Evolutionary conservation across 1,284 basidiomycete species (phyloP).

Genomic region (Cerrena zonata): DNA sequence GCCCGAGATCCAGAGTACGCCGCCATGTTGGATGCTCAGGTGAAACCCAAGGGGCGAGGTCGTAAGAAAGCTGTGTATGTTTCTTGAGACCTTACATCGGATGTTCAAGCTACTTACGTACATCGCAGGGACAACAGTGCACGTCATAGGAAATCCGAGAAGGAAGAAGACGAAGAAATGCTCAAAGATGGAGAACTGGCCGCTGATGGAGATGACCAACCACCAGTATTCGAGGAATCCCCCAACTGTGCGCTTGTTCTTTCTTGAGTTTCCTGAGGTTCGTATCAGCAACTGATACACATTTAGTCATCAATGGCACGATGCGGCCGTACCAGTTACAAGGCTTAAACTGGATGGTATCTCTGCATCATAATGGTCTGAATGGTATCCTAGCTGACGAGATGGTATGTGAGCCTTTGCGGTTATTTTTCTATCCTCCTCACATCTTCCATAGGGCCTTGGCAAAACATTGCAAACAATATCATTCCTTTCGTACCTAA

Average conservation of each 20-base stretch:
- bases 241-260: slow-evolving; percentile 62
- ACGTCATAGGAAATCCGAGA: slow-evolving; percentile 91
- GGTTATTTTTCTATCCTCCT: slow-evolving; percentile 1
- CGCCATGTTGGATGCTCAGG: slow-evolving; percentile 78
- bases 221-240: slow-evolving; percentile 87
- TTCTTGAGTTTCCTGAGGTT: background rate
- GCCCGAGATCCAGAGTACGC: slow-evolving; percentile 93
- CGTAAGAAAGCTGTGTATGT: slow-evolving; percentile 73
- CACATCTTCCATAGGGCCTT: slow-evolving; percentile 62
- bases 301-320: slow-evolving; percentile 75
- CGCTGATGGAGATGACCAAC: slow-evolving; percentile 75
- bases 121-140: slow-evolving; percentile 62
- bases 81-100: background rate
- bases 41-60: slow-evolving; percentile 74
- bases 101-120: background rate
- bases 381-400: slow-evolving; percentile 93
- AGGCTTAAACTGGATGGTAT: slow-evolving; percentile 96
- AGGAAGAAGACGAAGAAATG: slow-evolving; percentile 95
- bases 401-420: slow-evolving; percentile 55
- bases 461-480: slow-evolving; percentile 98
- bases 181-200: slow-evolving; percentile 82
- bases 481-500: slow-evolving; percentile 93
- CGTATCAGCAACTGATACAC: background rate
- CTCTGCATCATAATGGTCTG: slow-evolving; percentile 85
- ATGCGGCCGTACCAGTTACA: slow-evolving; percentile 96